These are phyloP conservation scores for Talaromyces sp. DNA, from an alignment of 2,329 filamentous ascomycete genomes.

Conservation along the genomic window DNA sequence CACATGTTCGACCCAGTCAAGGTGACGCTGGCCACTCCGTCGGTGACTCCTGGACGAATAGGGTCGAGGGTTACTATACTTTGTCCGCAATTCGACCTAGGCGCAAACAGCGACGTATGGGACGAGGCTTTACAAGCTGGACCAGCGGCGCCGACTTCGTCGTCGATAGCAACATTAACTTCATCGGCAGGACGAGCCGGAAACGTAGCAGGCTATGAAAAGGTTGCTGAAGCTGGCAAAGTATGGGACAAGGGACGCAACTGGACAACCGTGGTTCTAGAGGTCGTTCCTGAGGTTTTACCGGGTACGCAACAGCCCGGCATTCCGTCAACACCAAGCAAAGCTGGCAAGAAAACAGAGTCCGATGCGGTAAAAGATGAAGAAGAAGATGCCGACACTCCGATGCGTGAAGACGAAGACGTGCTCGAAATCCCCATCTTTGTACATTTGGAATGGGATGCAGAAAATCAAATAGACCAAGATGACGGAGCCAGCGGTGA, in stretches of 20 bases:
- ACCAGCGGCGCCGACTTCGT: constrained; percentile 42
- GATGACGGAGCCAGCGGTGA: constrained; percentile 7
- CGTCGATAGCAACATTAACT: constrained; percentile 24
- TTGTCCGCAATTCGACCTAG: constrained; percentile 90
- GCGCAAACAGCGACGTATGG: constrained; percentile 89
- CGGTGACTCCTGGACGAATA: constrained; percentile 72
- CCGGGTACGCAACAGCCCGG: constrained; percentile 25
- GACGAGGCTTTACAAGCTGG: constrained; percentile 74
- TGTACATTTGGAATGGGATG: constrained; percentile 86
- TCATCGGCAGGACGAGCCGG: constrained; percentile 26
- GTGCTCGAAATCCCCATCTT: constrained; percentile 89
- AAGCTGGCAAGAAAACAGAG: constrained; percentile 17
- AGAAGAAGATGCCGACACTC: constrained; percentile 25
- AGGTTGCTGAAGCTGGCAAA: constrained; percentile 78
- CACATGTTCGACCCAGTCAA: constrained; percentile 88
- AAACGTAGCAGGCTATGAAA: constrained; percentile 34
- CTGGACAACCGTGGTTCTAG: constrained; percentile 90
- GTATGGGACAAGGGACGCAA: constrained; percentile 94
- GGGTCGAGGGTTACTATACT: constrained; percentile 81
- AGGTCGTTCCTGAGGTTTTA: constrained; percentile 66
- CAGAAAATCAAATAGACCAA: constrained; percentile 50
- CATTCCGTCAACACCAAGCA: constrained; percentile 17
- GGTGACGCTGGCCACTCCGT: constrained; percentile 81
- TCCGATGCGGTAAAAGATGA: constrained; percentile 28
- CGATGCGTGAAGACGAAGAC: constrained; percentile 54